Evolutionary conservation across 2,329 filamentous ascomycete species (phyloP).

Genomic region (Epichloe sylvatica): DNA sequence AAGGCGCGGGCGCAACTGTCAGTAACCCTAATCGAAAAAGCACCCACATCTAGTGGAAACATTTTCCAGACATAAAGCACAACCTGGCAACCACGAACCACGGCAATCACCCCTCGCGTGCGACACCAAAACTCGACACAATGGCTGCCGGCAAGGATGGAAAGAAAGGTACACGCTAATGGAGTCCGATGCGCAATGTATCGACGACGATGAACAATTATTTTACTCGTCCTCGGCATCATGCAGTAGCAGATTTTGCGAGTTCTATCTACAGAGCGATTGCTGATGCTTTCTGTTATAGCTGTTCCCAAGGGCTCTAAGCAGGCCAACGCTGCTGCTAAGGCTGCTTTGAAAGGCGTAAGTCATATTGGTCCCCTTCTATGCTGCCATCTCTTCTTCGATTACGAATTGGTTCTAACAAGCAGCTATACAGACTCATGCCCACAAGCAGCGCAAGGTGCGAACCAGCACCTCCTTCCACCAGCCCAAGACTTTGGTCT

Average conservation of each 20-base stretch:
- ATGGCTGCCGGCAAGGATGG: slow-evolving; percentile 26
- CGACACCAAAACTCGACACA: slow-evolving; percentile 11
- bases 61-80: not conserved
- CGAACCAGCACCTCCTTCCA: slow-evolving; percentile 91
- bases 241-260: slow-evolving; percentile 65
- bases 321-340: slow-evolving; percentile 87
- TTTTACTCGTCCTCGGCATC: slow-evolving; percentile 26
- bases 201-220: slow-evolving; percentile 5
- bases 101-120: not conserved
- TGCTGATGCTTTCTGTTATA: slow-evolving; percentile 52
- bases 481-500: slow-evolving; percentile 88
- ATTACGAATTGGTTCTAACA: not conserved
- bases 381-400: not conserved
- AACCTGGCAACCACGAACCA: not conserved
- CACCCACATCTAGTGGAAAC: slow-evolving; percentile 8
- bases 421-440: slow-evolving; percentile 28
- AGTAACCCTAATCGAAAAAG: not conserved
- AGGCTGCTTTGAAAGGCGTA: slow-evolving; percentile 93
- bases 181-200: slow-evolving; percentile 4
- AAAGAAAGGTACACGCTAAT: slow-evolving; percentile 35
- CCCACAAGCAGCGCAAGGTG: slow-evolving; percentile 84
- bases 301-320: slow-evolving; percentile 53
- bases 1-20: not conserved
- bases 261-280: slow-evolving; percentile 58
- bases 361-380: slow-evolving; percentile 26